Evolutionary conservation across 2,329 filamentous ascomycete genomes (phyloP).

Genomic region (Colletotrichum coccodes): DNA sequence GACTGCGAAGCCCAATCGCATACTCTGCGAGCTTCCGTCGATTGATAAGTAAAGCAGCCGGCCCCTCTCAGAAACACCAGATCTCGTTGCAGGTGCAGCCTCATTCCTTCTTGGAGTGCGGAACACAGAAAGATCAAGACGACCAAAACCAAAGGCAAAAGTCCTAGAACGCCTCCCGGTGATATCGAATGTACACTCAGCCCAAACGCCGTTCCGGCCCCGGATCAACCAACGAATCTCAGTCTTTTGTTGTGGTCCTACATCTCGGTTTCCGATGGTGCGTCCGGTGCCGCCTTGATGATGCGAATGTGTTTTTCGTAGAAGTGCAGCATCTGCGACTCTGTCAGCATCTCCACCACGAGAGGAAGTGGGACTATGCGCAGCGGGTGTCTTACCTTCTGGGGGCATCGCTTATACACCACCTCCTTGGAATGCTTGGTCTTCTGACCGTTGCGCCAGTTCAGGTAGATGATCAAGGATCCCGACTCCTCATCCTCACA

Average conservation of each 20-base stretch:
- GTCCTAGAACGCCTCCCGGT: not conserved
- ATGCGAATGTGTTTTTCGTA: conserved; percentile 69
- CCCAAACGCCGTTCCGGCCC: not conserved
- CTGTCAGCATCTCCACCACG: not conserved
- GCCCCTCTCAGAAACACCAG: not conserved
- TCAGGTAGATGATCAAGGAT: conserved; percentile 73
- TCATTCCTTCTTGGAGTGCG: not conserved
- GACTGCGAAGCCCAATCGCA: not conserved
- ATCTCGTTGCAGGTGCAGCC: not conserved
- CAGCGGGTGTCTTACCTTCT: conserved; percentile 66
- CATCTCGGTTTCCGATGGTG: not conserved
- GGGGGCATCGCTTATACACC: conserved; percentile 81
- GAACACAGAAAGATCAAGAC: not conserved
- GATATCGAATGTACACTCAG: not conserved
- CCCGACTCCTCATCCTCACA: conserved; percentile 72
- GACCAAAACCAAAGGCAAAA: not conserved
- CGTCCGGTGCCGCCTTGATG: conserved; percentile 47
- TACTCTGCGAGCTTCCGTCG: not conserved
- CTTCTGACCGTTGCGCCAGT: conserved; percentile 79
- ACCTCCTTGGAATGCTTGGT: conserved; percentile 76
- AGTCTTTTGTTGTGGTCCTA: not conserved
- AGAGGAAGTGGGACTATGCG: not conserved
- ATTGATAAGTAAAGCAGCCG: not conserved
- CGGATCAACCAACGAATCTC: not conserved
- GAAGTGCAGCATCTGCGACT: conserved; percentile 65